These are phyloP conservation scores for Leccinum disarticulatum DNA, from an alignment of 768 basidiomycete genomes.

Conservation along the genomic window DNA sequence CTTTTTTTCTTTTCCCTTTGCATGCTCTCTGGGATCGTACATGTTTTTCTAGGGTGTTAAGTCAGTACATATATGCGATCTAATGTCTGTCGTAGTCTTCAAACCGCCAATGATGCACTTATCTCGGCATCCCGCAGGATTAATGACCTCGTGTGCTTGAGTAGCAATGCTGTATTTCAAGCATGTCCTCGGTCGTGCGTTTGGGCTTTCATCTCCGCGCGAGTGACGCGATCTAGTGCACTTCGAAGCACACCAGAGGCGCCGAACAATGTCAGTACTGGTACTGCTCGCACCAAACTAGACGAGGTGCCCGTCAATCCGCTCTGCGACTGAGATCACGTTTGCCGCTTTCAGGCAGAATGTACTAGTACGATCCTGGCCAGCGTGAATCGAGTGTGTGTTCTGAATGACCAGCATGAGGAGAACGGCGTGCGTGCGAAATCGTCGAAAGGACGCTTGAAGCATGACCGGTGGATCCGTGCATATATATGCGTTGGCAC, in stretches of 20 bases:
- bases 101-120: not conserved
- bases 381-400: conserved; percentile 11
- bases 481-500: not conserved
- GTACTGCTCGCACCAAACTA: not conserved
- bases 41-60: conserved; percentile 4
- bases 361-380: conserved; percentile 41
- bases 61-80: conserved; percentile 6
- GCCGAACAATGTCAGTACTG: conserved; percentile 44
- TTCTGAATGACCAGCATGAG: conserved; percentile 12
- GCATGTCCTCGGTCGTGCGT: conserved; percentile 28
- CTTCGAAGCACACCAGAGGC: not conserved
- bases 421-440: not conserved
- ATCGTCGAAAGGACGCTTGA: not conserved
- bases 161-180: conserved; percentile 8
- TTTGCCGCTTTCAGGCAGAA: conserved; percentile 50
- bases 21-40: conserved; percentile 7
- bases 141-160: not conserved
- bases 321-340: conserved; percentile 41
- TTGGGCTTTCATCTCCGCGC: conserved; percentile 24
- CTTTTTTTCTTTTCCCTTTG: not conserved
- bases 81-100: not conserved
- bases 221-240: conserved; percentile 12
- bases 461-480: not conserved
- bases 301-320: conserved; percentile 34
- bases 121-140: not conserved